phyloP scores from a whole-genome alignment of 192 early-diverging fungal genomes.

The Gonapodya prolifera region DNA sequence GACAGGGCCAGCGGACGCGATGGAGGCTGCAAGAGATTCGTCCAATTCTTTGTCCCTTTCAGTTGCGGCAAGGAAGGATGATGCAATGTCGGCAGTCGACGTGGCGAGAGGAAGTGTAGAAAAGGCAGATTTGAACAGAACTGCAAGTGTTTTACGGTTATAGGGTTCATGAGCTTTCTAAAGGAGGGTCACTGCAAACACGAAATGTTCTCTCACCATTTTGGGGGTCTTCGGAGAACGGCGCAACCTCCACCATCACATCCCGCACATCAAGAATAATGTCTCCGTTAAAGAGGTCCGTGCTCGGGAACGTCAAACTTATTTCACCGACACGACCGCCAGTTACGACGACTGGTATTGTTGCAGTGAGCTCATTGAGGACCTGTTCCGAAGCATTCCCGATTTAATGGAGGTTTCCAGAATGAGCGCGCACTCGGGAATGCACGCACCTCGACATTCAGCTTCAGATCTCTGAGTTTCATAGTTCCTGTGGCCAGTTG shows the following conservation, averaged over 20 bases:
- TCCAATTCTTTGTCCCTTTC: too few species aligned
- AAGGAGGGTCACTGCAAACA: too few species aligned
- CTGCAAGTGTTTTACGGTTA: too few species aligned
- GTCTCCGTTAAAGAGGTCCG: slow-evolving; percentile 68
- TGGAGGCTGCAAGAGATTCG: too few species aligned
- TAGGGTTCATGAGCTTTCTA: too few species aligned
- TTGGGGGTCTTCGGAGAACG: slow-evolving; percentile 15
- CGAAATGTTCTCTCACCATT: slow-evolving; percentile 8
- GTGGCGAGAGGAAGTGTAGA: too few species aligned
- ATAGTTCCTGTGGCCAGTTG: slow-evolving; percentile 66
- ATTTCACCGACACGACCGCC: slow-evolving; percentile 58
- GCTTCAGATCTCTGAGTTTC: slow-evolving; percentile 60
- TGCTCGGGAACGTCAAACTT: slow-evolving; percentile 65
- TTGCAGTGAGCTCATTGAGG: slow-evolving; percentile 53
- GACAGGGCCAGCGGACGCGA: too few species aligned
- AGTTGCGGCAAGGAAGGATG: too few species aligned
- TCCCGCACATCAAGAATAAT: slow-evolving; percentile 60
- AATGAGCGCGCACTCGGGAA: too few species aligned
- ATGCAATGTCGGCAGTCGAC: too few species aligned
- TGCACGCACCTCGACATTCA: slow-evolving; percentile 57
- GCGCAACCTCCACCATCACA: slow-evolving; percentile 39
- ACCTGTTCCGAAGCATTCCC: slow-evolving; percentile 31
- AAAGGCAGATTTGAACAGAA: too few species aligned
- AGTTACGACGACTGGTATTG: slow-evolving; percentile 55
- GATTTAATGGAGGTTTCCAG: too few species aligned